Percentiles rank a stretch among this genome's conserved stretches.
These are phyloP conservation scores for Galerina marginata DNA, from an alignment of 768 basidiomycete genomes.

Conservation along the genomic window DNA sequence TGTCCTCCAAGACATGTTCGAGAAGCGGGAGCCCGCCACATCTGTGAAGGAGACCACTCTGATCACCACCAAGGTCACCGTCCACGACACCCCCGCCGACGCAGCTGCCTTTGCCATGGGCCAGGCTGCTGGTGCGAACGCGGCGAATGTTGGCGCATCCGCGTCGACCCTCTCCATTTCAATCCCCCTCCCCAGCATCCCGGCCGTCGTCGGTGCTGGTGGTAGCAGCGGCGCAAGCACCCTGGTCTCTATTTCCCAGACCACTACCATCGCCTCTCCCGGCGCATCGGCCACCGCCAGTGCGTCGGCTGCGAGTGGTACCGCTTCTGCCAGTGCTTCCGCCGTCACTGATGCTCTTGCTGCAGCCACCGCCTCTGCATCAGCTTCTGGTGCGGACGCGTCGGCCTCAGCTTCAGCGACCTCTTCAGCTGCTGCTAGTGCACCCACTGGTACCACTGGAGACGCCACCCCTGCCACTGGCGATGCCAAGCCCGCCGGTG, in stretches of 20 bases:
- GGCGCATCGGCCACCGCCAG: slow-evolving; percentile 11
- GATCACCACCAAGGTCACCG: slow-evolving; percentile 21
- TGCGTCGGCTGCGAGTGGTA: slow-evolving; percentile 14
- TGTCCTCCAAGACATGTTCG: slow-evolving; percentile 32
- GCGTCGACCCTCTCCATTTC: slow-evolving; percentile 12
- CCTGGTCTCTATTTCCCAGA: slow-evolving; percentile 14
- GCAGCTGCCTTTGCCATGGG: slow-evolving; percentile 18
- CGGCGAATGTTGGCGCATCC: background rate
- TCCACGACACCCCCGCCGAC: slow-evolving; percentile 29
- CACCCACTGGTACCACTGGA: slow-evolving; percentile 4
- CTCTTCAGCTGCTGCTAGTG: slow-evolving; percentile 5
- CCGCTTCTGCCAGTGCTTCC: slow-evolving; percentile 6
- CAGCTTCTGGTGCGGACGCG: slow-evolving; percentile 10
- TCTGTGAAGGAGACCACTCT: slow-evolving; percentile 28
- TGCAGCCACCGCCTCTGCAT: slow-evolving; percentile 5
- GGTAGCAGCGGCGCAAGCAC: slow-evolving; percentile 8
- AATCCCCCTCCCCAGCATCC: slow-evolving; percentile 9
- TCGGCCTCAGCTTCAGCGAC: slow-evolving; percentile 11
- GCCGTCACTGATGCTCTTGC: slow-evolving; percentile 8
- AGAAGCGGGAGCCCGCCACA: slow-evolving; percentile 33
- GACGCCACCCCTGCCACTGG: slow-evolving; percentile 10
- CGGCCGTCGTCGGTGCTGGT: background rate
- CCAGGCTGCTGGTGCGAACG: slow-evolving; percentile 4
- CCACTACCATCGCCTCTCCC: slow-evolving; percentile 16
- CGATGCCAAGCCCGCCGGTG: slow-evolving; percentile 8